A percentile compares a stretch with the other conserved stretches of the same genome.
phyloP scores from a whole-genome alignment of 1,284 basidiomycete species.

The Rhodofomes roseus region DNA sequence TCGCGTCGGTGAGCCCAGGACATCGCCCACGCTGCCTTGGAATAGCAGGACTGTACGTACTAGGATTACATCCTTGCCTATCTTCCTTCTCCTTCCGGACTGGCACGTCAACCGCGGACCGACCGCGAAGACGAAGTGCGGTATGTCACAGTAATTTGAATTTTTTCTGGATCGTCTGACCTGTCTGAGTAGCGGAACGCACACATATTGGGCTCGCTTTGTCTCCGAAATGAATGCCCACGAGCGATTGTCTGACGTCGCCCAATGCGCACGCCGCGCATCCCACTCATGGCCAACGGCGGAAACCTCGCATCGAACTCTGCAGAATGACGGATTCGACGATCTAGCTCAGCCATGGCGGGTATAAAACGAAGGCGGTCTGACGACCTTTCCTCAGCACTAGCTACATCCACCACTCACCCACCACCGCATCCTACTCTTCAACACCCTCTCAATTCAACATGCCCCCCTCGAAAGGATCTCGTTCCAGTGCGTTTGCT shows the following conservation, averaged over 20 bases:
- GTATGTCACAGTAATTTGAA: too few species aligned
- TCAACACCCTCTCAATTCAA: neutral
- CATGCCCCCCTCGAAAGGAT: conserved; percentile 16
- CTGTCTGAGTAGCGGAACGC: neutral
- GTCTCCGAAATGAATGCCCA: neutral
- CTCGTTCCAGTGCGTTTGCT: conserved; percentile 14
- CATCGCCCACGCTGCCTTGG: neutral
- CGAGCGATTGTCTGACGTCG: neutral
- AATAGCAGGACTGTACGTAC: neutral
- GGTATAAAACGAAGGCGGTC: neutral
- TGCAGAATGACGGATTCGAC: neutral
- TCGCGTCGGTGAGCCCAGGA: neutral
- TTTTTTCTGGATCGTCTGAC: neutral
- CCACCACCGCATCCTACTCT: neutral
- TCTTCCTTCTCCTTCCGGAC: neutral
- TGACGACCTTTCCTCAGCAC: neutral
- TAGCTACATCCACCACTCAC: neutral
- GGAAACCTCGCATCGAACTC: neutral
- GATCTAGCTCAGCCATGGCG: neutral
- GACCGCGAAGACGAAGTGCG: neutral
- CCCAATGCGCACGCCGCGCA: neutral
- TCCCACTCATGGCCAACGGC: neutral
- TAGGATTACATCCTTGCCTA: neutral
- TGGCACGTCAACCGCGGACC: neutral
- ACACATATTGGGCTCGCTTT: neutral